Percentiles rank a stretch among this genome's conserved stretches.
Conservation (phyloP, 805 yeast genomes). For the Blastobotrys chiropterorum region DNA sequence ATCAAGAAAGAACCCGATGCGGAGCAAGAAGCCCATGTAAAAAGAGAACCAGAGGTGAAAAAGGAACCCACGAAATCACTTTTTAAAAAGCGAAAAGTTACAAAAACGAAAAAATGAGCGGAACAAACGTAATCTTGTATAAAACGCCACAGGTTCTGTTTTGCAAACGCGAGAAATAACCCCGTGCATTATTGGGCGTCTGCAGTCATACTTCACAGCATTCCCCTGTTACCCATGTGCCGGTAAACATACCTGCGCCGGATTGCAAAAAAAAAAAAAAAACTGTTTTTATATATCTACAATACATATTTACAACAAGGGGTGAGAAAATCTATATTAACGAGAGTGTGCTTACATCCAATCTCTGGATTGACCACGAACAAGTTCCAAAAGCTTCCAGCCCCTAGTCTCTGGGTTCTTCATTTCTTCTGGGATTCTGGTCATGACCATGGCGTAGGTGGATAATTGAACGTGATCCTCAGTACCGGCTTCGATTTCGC, state of each 20-base stretch:
- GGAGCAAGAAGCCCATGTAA: background rate
- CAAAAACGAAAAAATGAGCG: background rate
- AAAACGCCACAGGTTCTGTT: background rate
- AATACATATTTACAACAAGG: slow-evolving; percentile 1
- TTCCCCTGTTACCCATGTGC: no score
- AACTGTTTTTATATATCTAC: background rate
- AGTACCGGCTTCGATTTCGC: slow-evolving; percentile 92
- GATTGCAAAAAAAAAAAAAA: background rate
- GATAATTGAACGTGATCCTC: slow-evolving; percentile 89
- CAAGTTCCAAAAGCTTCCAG: slow-evolving; percentile 93
- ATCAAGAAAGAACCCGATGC: background rate
- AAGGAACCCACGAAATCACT: background rate
- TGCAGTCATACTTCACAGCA: no score
- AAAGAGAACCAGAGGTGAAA: no score
- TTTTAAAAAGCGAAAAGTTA: slow-evolving; percentile 13
- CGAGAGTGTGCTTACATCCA: slow-evolving; percentile 41
- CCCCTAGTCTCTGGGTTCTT: slow-evolving; percentile 91
- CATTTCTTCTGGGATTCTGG: slow-evolving; percentile 87
- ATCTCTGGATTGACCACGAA: slow-evolving; percentile 85
- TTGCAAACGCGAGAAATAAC: background rate
- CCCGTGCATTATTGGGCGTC: background rate
- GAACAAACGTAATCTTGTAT: background rate
- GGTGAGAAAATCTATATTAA: background rate
- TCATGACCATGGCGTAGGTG: slow-evolving; percentile 93
- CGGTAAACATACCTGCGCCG: no score